Evolutionary conservation across 768 basidiomycete genomes (phyloP), one percentile per base, ranked within the genome.

Genomic region (Cytidiella melzeri): DNA sequence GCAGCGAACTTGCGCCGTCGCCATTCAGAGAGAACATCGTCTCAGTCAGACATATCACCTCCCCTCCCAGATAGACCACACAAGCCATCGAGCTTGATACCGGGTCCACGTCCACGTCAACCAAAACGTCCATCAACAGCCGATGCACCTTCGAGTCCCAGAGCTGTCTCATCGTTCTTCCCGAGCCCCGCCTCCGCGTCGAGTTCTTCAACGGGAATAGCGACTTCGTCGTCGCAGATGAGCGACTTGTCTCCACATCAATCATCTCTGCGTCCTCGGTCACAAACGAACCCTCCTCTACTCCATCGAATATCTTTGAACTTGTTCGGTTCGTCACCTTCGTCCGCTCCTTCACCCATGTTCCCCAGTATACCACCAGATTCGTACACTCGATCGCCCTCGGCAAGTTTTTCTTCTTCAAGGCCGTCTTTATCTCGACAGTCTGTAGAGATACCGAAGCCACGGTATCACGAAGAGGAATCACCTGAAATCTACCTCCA

Each of bases 281-380:
- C 75, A 34, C 66, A 78, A 27, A 84, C 85, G 19, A 87, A 83
- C 53, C 83, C 87, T 3, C 82, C 84, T 18, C 66, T 87, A 45
- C 62, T 88, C 34, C 83, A 82, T 61, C 80, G 87, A 38, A 65
- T 87, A 54, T 88, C 85, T 7, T 66, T 85, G 53, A 82, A 79
- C 56, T 65, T 85, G 34, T 81, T 87, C 50, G 73, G 76, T 7
- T 70, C 73, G 13, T 67, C 73, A 23, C 7, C n/a, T n/a, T n/a
- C 30, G 30, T 63, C 73, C 11, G 64, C 73, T 19, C 57, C 69
- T 19, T 63, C 70, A 18, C 61, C 54, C 25, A 57, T 57, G 37
- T 61, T 56, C 41, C 57, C 47, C 36, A 54, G 49, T 53, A 51
- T 38, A 43, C 20, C 45, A 18, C 43, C 51, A 1, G 54, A 57